phyloP scores from a whole-genome alignment of 352 stramenopile species.

The Phytopythium chamaehyphon region DNA sequence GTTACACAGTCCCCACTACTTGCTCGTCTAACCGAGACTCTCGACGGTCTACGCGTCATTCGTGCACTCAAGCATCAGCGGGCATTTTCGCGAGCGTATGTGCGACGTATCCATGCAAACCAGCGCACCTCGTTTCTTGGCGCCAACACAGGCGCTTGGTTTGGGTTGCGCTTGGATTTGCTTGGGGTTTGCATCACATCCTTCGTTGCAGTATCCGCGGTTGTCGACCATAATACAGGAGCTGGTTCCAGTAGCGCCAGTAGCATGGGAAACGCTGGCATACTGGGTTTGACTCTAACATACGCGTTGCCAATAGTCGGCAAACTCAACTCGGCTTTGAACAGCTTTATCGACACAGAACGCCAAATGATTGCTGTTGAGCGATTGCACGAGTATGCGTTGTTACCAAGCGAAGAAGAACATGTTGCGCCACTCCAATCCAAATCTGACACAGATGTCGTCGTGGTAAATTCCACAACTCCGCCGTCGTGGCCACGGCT shows the following conservation, averaged over 20 bases:
- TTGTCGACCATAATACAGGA: conserved; percentile 56
- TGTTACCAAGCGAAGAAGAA: conserved; percentile 45
- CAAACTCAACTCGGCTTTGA: conserved; percentile 84
- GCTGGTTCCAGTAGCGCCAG: not conserved
- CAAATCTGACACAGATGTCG: conserved; percentile 5
- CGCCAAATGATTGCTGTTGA: conserved; percentile 92
- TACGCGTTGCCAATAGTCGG: conserved; percentile 87
- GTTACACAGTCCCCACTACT: conserved; percentile 75
- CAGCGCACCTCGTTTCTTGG: conserved; percentile 77
- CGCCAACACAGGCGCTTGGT: conserved; percentile 76
- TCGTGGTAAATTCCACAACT: conserved; percentile 2
- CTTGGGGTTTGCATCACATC: conserved; percentile 78
- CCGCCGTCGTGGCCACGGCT: conserved; percentile 28
- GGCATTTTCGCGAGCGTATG: conserved; percentile 39
- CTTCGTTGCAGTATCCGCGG: conserved; percentile 77
- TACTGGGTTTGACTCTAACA: conserved; percentile 87
- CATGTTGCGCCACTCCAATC: conserved; percentile 9
- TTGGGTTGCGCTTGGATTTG: conserved; percentile 81
- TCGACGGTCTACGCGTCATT: conserved; percentile 69
- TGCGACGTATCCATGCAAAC: conserved; percentile 45
- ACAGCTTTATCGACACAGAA: conserved; percentile 86
- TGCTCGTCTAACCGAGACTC: conserved; percentile 64
- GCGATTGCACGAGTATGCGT: conserved; percentile 80
- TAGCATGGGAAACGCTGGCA: conserved; percentile 49
- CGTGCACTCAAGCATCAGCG: conserved; percentile 43